Evolutionary conservation across 192 early-diverging fungal species (phyloP).

Genomic region (Geranomyces michiganensis): DNA sequence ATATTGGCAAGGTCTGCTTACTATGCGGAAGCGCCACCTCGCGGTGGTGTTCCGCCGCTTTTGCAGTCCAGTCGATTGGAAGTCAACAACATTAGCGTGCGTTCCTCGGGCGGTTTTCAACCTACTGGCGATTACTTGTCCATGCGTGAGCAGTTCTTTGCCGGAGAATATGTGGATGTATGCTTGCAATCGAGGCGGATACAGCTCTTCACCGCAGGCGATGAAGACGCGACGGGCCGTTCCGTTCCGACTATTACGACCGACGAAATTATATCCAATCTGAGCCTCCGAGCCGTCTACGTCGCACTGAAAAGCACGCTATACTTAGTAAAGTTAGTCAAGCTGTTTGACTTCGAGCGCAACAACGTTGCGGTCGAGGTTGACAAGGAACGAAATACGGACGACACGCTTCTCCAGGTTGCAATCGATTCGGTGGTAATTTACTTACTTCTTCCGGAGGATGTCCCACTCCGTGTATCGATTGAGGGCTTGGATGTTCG

Average conservation of each 20-base stretch:
- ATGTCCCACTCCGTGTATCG: conserved; percentile 15
- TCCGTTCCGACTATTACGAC: conserved; percentile 6
- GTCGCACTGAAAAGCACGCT: conserved; percentile 22
- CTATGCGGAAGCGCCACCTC: neutral
- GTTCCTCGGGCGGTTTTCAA: neutral
- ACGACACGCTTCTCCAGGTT: neutral
- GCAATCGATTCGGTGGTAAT: neutral
- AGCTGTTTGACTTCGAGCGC: conserved; percentile 12
- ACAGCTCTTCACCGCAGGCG: neutral
- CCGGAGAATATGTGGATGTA: neutral
- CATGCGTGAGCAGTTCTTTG: neutral
- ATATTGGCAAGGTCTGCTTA: conserved; percentile 1
- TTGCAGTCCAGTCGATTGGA: conserved; percentile 18
- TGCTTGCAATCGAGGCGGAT: conserved; percentile 10
- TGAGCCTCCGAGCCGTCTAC: conserved; percentile 21
- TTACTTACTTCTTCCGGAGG: conserved; percentile 15
- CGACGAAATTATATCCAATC: conserved; percentile 11
- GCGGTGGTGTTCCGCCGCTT: neutral
- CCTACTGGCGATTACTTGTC: neutral
- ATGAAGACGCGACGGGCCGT: neutral
- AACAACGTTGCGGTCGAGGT: neutral
- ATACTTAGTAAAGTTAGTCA: conserved; percentile 23
- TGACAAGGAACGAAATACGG: neutral
- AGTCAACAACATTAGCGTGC: conserved; percentile 14
- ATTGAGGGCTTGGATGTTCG: neutral